A percentile compares a stretch with the other conserved stretches of the same genome.
These are phyloP conservation scores for Talaromyces pinophilus DNA, from an alignment of 2,329 filamentous ascomycete genomes.

Conservation along the genomic window DNA sequence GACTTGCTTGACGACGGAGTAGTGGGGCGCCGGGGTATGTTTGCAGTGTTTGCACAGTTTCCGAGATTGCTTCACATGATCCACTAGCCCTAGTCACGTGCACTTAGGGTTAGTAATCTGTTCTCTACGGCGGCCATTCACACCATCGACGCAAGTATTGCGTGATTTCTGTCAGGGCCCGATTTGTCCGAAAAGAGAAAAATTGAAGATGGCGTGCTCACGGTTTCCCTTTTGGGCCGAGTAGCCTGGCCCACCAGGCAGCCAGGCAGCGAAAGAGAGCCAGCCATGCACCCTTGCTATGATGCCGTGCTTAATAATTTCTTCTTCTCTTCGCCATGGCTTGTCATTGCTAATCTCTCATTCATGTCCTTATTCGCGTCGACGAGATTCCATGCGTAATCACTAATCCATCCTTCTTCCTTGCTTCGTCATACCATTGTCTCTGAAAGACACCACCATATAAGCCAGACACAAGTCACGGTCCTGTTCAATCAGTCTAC, in stretches of 20 bases:
- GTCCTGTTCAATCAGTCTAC: neutral
- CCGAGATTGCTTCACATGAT: neutral
- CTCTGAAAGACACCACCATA: conserved; percentile 1
- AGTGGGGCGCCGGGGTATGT: neutral
- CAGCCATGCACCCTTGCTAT: conserved; percentile 1
- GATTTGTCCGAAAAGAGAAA: conserved; percentile 28
- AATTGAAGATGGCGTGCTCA: conserved; percentile 28
- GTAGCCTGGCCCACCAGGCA: conserved; percentile 9
- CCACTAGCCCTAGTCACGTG: conserved; percentile 17
- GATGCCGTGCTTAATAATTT: conserved; percentile 22
- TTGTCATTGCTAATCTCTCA: conserved; percentile 8
- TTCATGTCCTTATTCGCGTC: neutral
- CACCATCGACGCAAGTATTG: conserved; percentile 38
- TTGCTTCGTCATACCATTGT: neutral
- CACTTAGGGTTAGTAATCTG: neutral
- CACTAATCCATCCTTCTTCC: neutral
- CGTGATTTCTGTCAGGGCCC: conserved; percentile 38
- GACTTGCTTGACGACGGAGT: neutral
- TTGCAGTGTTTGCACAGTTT: conserved; percentile 19
- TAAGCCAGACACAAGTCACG: neutral
- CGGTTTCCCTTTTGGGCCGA: conserved; percentile 17
- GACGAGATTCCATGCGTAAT: conserved; percentile 5
- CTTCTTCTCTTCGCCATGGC: conserved; percentile 3
- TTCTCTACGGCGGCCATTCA: too few relatives aligned
- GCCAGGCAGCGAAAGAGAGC: conserved; percentile 11